These are phyloP conservation scores for Venturia oleaginea DNA, from an alignment of 2,329 filamentous ascomycete genomes.

Conservation along the genomic window DNA sequence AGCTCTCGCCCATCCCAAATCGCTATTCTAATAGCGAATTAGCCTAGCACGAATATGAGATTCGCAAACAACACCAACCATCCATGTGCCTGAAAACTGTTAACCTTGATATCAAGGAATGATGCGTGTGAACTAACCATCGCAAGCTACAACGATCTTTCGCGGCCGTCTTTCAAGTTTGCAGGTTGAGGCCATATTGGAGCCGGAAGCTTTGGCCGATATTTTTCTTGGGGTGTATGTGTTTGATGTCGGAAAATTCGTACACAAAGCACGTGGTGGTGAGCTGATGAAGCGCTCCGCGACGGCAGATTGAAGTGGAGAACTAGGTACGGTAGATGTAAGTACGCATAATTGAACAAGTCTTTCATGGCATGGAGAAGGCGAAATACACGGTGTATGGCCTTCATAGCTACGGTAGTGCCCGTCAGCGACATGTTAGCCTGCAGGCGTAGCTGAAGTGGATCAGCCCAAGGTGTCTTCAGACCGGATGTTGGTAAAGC, in stretches of 20 bases:
- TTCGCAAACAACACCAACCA: background rate
- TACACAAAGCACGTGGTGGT: background rate
- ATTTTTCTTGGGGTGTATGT: too few relatives aligned
- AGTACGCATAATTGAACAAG: background rate
- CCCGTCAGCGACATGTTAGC: background rate
- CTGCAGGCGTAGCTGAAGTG: background rate
- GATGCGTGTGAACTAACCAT: background rate
- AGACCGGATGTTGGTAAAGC: background rate
- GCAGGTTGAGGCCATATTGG: background rate
- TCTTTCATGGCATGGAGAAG: background rate
- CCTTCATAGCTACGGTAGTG: background rate
- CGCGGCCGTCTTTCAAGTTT: background rate
- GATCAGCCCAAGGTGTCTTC: background rate
- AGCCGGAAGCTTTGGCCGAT: too few relatives aligned
- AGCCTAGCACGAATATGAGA: background rate
- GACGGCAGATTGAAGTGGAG: background rate
- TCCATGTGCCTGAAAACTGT: background rate
- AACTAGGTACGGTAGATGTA: background rate
- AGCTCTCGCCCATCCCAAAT: conserved; percentile 10
- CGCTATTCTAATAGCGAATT: conserved; percentile 1
- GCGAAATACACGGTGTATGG: too few relatives aligned
- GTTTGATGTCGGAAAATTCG: too few relatives aligned
- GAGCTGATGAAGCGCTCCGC: background rate
- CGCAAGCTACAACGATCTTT: background rate
- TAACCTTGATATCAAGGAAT: background rate